Evolutionary conservation across 75 land plant genomes (phyloP).

Genomic region (Gnetum montanum): DNA sequence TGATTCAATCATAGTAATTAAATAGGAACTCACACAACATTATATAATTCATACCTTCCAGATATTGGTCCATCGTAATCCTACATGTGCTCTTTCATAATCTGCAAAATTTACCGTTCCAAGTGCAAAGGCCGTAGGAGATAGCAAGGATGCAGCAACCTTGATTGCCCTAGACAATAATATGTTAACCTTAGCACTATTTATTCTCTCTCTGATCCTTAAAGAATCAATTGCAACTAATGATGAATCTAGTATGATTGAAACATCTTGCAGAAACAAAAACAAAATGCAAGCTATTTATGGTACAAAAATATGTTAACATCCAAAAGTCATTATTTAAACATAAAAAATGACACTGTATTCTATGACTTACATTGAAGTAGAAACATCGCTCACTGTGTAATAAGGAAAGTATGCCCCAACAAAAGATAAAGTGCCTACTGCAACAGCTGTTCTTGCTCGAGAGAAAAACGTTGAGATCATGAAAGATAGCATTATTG

Average conservation of each 20-base stretch:
- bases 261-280: no score
- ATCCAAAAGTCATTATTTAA: no score
- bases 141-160: conserved; percentile 62
- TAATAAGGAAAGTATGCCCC: conserved; percentile 73
- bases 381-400: conserved; percentile 46
- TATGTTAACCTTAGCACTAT: no score
- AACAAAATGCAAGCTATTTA: no score
- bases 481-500: conserved; percentile 56
- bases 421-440: conserved; percentile 73
- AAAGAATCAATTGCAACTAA: no score
- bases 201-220: no score
- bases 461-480: conserved; percentile 66
- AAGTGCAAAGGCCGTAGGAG: conserved; percentile 78
- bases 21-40: background rate
- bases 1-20: conserved; percentile 2
- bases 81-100: conserved; percentile 83
- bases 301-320: no score
- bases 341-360: no score
- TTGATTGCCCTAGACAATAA: conserved; percentile 43
- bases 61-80: conserved; percentile 74
- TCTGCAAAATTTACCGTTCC: conserved; percentile 81
- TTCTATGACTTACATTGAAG: conserved; percentile 52
- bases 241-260: no score
- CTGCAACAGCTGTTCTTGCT: conserved; percentile 75
- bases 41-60: conserved; percentile 44